phyloP scores from a whole-genome alignment of 2,329 filamentous ascomycete species.

The Colletotrichum lini region DNA sequence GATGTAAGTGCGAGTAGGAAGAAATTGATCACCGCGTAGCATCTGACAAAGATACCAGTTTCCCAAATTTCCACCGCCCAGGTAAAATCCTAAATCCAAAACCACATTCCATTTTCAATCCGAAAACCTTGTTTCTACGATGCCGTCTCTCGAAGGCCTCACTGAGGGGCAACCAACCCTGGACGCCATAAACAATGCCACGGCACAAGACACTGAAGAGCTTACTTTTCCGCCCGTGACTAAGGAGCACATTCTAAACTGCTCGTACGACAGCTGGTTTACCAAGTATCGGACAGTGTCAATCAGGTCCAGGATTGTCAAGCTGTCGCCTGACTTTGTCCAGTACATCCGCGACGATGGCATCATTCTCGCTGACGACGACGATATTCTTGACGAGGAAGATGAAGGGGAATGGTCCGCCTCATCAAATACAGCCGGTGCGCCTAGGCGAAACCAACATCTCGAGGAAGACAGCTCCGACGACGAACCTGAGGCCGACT shows the following conservation, averaged over 20 bases:
- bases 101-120: background rate
- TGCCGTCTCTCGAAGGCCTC: conserved; percentile 51
- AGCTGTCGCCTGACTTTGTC: conserved; percentile 81
- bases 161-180: conserved; percentile 40
- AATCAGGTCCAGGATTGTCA: conserved; percentile 88
- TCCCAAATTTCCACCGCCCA: background rate
- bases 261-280: conserved; percentile 95
- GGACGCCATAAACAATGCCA: conserved; percentile 30
- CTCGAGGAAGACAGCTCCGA: conserved; percentile 61
- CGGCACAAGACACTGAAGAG: conserved; percentile 42
- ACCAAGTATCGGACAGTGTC: conserved; percentile 81
- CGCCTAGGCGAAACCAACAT: conserved; percentile 45
- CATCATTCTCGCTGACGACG: conserved; percentile 86
- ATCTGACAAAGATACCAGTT: background rate
- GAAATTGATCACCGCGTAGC: background rate
- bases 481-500: conserved; percentile 62
- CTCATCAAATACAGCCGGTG: conserved; percentile 31
- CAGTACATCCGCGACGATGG: conserved; percentile 93
- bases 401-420: conserved; percentile 67
- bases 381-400: conserved; percentile 66
- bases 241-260: conserved; percentile 90
- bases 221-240: conserved; percentile 87
- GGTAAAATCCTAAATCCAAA: too few species aligned
- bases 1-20: conserved; percentile 34
- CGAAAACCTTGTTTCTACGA: conserved; percentile 37